Evolutionary conservation across 225 moss, liverwort and hornwort genomes (phyloP).

Genomic region (Ulota crispa): DNA sequence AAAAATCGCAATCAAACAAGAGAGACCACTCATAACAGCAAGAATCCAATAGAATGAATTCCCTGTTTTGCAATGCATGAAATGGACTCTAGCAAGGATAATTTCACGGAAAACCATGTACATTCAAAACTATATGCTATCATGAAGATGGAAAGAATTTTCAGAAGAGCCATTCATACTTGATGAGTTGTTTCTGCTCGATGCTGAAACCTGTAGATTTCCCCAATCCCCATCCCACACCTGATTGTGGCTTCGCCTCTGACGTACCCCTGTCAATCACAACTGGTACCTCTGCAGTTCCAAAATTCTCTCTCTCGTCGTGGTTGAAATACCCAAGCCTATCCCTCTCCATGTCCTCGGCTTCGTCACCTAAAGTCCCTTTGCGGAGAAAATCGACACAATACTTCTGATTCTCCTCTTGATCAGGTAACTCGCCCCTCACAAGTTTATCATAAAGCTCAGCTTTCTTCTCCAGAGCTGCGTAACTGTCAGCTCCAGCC

Average conservation of each 20-base stretch:
- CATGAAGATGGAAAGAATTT: not conserved
- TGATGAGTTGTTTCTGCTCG: conserved; percentile 81
- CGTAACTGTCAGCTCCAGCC: conserved; percentile 72
- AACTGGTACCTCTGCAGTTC: conserved; percentile 28
- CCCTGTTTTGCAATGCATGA: not conserved
- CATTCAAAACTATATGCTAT: not conserved
- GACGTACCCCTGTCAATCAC: conserved; percentile 27
- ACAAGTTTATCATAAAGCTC: conserved; percentile 92
- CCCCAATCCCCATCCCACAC: conserved; percentile 50
- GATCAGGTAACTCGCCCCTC: conserved; percentile 74
- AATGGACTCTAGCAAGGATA: not conserved
- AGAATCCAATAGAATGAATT: not conserved
- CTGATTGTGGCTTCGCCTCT: conserved; percentile 34
- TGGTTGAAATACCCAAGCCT: conserved; percentile 40
- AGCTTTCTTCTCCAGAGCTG: conserved; percentile 93
- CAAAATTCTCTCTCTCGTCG: conserved; percentile 24
- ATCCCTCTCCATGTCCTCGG: conserved; percentile 70
- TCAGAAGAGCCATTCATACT: conserved; percentile 25
- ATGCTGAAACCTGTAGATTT: conserved; percentile 60
- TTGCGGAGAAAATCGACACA: conserved; percentile 80
- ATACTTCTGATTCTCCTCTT: conserved; percentile 87
- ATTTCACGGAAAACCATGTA: not conserved
- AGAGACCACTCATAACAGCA: not conserved
- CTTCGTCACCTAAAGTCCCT: conserved; percentile 77
- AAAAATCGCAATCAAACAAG: not conserved